Percentiles rank a stretch among this genome's conserved stretches.
These are phyloP conservation scores for Cochlearia excelsa DNA, from an alignment of 345 rosid genomes.

Conservation along the genomic window DNA sequence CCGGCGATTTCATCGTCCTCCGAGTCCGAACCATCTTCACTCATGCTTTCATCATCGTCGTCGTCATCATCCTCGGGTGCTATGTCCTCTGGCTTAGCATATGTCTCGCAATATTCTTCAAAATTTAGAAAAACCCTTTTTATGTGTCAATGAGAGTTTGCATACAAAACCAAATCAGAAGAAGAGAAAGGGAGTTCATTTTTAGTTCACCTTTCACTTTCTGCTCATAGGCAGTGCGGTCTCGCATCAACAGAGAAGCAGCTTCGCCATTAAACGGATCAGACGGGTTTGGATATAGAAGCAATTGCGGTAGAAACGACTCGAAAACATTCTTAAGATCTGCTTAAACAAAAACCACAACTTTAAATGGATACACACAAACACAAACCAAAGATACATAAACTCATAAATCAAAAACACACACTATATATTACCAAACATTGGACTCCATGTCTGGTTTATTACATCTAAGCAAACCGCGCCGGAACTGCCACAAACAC, in stretches of 20 bases:
- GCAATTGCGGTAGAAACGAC: conserved; percentile 73
- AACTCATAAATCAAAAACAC: background rate
- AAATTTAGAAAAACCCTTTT: background rate
- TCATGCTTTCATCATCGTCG: conserved; percentile 49
- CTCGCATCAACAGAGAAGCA: conserved; percentile 66
- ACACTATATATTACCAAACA: conserved; percentile 44
- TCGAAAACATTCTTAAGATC: conserved; percentile 78
- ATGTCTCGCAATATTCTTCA: conserved; percentile 55
- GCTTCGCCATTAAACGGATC: conserved; percentile 83
- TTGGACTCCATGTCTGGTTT: conserved; percentile 74
- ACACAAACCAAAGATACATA: background rate
- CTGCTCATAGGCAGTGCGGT: conserved; percentile 51
- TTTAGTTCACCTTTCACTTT: conserved; percentile 51
- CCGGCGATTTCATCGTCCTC: conserved; percentile 55
- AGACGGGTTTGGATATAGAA: conserved; percentile 72
- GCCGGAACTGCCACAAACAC: conserved; percentile 52
- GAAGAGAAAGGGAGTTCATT: background rate
- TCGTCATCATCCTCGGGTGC: conserved; percentile 50
- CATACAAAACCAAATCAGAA: background rate
- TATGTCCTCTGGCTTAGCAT: conserved; percentile 59
- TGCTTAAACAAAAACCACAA: conserved; percentile 29
- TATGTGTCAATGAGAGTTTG: conserved; percentile 11
- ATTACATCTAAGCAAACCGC: conserved; percentile 87
- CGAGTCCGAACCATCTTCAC: conserved; percentile 42
- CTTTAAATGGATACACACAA: conserved; percentile 2